Evolutionary conservation across 257 asterid species (phyloP), one percentile per base, ranked within the genome.

Genomic region (Solanum virginianum): DNA sequence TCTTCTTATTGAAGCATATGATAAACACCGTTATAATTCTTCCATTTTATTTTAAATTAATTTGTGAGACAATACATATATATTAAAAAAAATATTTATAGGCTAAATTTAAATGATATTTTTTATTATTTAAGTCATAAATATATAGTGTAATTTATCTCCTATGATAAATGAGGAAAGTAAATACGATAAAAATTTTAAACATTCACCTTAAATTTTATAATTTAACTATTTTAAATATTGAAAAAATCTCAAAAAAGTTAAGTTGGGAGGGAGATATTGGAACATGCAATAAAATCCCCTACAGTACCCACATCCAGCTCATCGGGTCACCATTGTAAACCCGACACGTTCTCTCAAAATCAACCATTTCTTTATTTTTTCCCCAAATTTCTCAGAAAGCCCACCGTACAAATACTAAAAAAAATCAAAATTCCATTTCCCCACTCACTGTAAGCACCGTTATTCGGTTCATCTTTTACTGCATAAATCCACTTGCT

Each of bases 291-390:
- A 39, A 43, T 71, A 41, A 72, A 53, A 60, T 63, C 63, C 14
- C 17, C 53, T n/a, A 10, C 0, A 6, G 80, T 41, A 70, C 29
- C 80, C 20, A 18, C 69, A 6, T 57, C 88, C 88, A 85, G 84
- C 85, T 85, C 85, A 85, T 69, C 90, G 59, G 83, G 87, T 83
- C 87, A 83, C 83, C 81, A 59, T 83, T 85, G 32, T 81, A 84
- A 75, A 75, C 84, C 85, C 83, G 81, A 88, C 87, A 85, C 85
- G 88, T 85, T 66, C 24, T 29, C 82, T 79, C 65, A 26, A 79
- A 79, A 53, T 60, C 86, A 53, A 68, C 85, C 84, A 85, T 87
- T 83, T 81, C 70, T 62, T 51, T 80, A 60, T 83, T 53, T 47
- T 47, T 70, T 17, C 17, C 16, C 51, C 83, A 62, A 85, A 43